Evolutionary conservation across 2,329 filamentous ascomycete species (phyloP), one percentile per base, ranked within the genome.

Genomic region (Scortechinia acanthostroma): DNA sequence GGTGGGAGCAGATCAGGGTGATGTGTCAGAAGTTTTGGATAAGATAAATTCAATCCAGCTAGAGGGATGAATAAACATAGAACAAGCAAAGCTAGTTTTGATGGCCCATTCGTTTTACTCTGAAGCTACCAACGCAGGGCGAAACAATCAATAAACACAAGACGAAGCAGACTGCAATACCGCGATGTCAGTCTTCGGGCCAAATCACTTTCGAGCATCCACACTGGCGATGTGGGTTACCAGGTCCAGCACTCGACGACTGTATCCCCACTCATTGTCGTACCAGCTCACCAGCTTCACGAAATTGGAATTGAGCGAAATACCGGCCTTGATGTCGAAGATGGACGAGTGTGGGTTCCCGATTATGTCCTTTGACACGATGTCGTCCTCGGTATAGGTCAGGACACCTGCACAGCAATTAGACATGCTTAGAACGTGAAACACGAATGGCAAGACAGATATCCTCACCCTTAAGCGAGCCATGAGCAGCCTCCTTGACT

Each of bases 181-280:
- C n/a, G n/a, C n/a, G n/a, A n/a, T n/a, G n/a, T n/a, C n/a, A n/a
- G n/a, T n/a, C 43, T n/a, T n/a, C n/a, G n/a, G n/a, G n/a, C n/a
- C n/a, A n/a, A n/a, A n/a, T 64, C 70, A 76, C 58, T 77, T 71
- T 64, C 66, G 62, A 60, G 64, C 76, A 61, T 91, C 87, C 53
- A 85, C 83, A 77, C 87, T 87, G 69, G 86, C 75, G 60, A 91
- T 78, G 77, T 90, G 85, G 71, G 77, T 74, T 66, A 80, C 65
- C 60, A 93, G 86, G 73, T 93, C 87, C 57, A 91, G 74, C 61
- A 91, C 87, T 82, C 87, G 93, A 76, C 91, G 91, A 70, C 88
- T 94, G 86, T 98, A 97, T 64, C 91, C 93, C 90, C 91, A 96
- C 83, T 97, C 91, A 80, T 97, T 97, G 80, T 95, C 90, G 75